These are phyloP conservation scores for Diplodia corticola DNA, from an alignment of 2,329 filamentous ascomycete species.

Conservation along the genomic window DNA sequence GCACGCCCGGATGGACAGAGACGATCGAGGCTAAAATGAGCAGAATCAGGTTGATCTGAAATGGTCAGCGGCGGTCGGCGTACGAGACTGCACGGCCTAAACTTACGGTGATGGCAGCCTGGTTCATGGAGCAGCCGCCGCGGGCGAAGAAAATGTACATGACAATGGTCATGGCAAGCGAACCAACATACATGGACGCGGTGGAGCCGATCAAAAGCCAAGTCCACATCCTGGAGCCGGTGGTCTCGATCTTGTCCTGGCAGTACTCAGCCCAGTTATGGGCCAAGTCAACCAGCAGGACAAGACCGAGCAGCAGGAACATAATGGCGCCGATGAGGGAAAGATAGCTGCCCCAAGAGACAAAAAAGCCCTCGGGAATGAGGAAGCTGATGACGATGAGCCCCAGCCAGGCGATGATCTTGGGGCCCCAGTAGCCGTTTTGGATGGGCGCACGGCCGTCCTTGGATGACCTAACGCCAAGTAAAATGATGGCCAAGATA, in stretches of 20 bases:
- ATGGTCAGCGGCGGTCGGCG: background rate
- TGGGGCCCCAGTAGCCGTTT: constrained; percentile 99
- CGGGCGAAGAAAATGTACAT: constrained; percentile 96
- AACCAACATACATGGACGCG: constrained; percentile 87
- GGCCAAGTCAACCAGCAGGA: constrained; percentile 90
- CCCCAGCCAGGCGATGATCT: constrained; percentile 83
- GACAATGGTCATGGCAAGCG: constrained; percentile 89
- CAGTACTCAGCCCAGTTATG: constrained; percentile 98
- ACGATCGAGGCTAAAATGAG: constrained; percentile 78
- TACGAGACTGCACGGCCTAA: constrained; percentile 41
- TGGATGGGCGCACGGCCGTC: constrained; percentile 85
- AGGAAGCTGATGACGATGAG: constrained; percentile 91
- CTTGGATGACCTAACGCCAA: constrained; percentile 84
- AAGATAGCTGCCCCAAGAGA: constrained; percentile 94
- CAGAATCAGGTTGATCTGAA: constrained; percentile 75
- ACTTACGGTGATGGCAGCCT: constrained; percentile 75
- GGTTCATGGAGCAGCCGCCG: constrained; percentile 87
- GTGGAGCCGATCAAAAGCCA: constrained; percentile 88
- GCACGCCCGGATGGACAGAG: constrained; percentile 85
- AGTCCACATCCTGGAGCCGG: constrained; percentile 82
- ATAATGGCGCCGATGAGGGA: constrained; percentile 85
- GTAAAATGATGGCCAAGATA: constrained; percentile 76
- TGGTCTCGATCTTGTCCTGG: constrained; percentile 86
- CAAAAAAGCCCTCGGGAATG: constrained; percentile 92
- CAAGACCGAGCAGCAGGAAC: constrained; percentile 88